These are phyloP conservation scores for Leccinum incarnatum DNA, from an alignment of 768 basidiomycete species.

Conservation along the genomic window DNA sequence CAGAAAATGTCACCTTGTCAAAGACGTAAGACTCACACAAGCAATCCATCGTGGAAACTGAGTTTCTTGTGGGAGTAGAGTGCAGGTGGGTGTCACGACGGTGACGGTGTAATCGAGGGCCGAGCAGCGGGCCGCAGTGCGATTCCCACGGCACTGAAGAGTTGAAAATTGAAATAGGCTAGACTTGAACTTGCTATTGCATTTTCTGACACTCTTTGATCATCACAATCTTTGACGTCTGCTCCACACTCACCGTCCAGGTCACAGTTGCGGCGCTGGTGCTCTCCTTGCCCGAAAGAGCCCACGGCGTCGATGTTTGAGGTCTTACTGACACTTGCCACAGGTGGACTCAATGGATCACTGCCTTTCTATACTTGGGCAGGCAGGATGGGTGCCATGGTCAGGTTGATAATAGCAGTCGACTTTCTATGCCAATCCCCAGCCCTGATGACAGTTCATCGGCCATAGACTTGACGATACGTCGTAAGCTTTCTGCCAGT, in stretches of 20 bases:
- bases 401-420: not conserved
- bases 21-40: conserved; percentile 6
- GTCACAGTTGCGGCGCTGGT: not conserved
- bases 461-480: not conserved
- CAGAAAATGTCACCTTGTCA: not conserved
- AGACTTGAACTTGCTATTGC: too few species aligned
- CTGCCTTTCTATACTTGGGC: not conserved
- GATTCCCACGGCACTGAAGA: too few species aligned
- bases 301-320: not conserved
- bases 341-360: not conserved
- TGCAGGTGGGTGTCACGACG: too few species aligned
- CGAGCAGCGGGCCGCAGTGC: too few species aligned
- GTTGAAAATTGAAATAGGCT: too few species aligned
- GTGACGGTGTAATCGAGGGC: not conserved
- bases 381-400: too few species aligned
- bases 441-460: not conserved
- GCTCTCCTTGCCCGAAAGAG: not conserved
- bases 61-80: not conserved
- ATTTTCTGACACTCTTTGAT: too few species aligned
- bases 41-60: conserved; percentile 4
- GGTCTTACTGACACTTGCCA: not conserved
- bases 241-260: too few species aligned
- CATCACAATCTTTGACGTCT: too few species aligned
- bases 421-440: not conserved
- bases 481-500: too few species aligned